These are phyloP conservation scores for Umbilicaria muhlenbergii DNA, from an alignment of 495 filamentous ascomycete species.

Conservation along the genomic window DNA sequence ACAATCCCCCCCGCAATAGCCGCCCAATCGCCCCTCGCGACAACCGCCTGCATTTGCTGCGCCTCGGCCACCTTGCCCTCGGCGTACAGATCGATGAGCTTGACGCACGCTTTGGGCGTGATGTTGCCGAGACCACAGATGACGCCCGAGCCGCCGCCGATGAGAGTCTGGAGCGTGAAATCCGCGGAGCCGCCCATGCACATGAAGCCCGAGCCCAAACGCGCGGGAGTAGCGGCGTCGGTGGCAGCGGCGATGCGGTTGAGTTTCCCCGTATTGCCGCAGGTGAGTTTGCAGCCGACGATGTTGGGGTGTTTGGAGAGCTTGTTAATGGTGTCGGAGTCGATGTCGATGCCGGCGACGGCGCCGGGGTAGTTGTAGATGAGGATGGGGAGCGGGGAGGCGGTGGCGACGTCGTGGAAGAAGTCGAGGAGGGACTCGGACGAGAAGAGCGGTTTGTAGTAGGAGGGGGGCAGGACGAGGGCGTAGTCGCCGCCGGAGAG, in stretches of 20 bases:
- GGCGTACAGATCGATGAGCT: constrained; percentile 55
- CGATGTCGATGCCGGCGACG: constrained; percentile 65
- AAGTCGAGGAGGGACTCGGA: constrained; percentile 46
- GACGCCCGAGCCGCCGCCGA: constrained; percentile 73
- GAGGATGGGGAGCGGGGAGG: constrained; percentile 71
- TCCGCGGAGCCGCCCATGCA: constrained; percentile 82
- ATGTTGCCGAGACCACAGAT: constrained; percentile 78
- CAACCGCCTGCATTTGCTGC: constrained; percentile 58
- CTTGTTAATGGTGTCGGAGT: constrained; percentile 60
- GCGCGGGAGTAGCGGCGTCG: constrained; percentile 28
- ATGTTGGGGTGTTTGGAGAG: constrained; percentile 73
- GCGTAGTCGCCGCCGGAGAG: constrained; percentile 69
- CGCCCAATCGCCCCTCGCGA: constrained; percentile 75
- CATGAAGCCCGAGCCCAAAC: constrained; percentile 39
- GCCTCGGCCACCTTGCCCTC: constrained; percentile 57
- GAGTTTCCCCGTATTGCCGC: constrained; percentile 88
- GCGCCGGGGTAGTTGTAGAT: constrained; percentile 92
- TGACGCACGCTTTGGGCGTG: constrained; percentile 59
- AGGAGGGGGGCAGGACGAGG: constrained; percentile 71
- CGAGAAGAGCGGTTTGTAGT: constrained; percentile 55
- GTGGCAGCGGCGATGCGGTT: constrained; percentile 56
- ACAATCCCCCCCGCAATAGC: constrained; percentile 77
- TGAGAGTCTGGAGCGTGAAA: constrained; percentile 71
- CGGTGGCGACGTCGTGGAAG: constrained; percentile 64
- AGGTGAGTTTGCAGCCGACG: constrained; percentile 81